phyloP scores from a whole-genome alignment of 305 asterid genomes.

The Fraxinus dipetala region DNA sequence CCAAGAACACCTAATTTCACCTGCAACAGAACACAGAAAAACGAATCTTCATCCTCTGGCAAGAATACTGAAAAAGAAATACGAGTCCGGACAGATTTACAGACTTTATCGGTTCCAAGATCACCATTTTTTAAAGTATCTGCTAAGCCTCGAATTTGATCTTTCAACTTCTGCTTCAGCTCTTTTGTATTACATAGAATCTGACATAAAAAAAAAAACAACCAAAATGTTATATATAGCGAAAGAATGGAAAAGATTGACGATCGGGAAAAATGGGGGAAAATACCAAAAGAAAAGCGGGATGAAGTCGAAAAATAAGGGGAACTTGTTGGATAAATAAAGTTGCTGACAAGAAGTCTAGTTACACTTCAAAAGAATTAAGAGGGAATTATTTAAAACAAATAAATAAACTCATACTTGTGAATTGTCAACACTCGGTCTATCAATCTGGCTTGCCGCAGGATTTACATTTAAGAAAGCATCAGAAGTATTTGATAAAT shows the following conservation, averaged over 20 bases:
- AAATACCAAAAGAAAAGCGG: background rate
- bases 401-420: constrained; percentile 14
- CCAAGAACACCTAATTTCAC: constrained; percentile 47
- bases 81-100: background rate
- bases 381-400: background rate
- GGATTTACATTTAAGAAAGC: constrained; percentile 3
- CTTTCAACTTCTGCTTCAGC: constrained; percentile 37
- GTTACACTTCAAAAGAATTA: background rate
- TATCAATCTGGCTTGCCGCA: background rate
- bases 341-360: background rate
- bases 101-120: constrained; percentile 37
- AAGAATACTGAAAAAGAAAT: background rate
- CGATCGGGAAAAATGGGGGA: background rate
- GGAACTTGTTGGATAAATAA: background rate
- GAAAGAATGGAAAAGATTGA: background rate
- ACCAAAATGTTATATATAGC: background rate
- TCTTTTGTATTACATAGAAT: constrained; percentile 34
- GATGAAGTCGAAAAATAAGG: background rate
- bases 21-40: constrained; percentile 26
- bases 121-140: constrained; percentile 44
- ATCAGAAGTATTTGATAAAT: constrained; percentile 15
- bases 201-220: constrained; percentile 19
- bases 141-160: constrained; percentile 10
- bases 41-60: background rate
- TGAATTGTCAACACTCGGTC: background rate